These are phyloP conservation scores for Penicillium tannophilum DNA, from an alignment of 495 filamentous ascomycete genomes.

Conservation along the genomic window DNA sequence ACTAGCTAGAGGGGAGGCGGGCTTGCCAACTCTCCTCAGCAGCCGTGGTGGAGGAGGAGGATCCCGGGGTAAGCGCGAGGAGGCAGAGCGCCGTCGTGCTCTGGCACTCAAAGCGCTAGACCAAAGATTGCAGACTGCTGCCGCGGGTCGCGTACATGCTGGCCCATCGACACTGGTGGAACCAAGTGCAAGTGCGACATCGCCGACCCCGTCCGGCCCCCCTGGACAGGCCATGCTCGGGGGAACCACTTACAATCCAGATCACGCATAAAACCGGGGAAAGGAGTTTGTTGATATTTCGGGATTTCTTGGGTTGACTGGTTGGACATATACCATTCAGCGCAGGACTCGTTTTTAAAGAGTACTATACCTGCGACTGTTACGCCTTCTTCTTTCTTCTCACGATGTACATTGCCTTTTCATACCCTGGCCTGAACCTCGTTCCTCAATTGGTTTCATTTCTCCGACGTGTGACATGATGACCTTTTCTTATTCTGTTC, in stretches of 20 bases:
- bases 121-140: conserved; percentile 84
- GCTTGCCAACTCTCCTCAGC: conserved; percentile 62
- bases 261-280: conserved; percentile 47
- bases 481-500: not conserved
- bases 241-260: conserved; percentile 69
- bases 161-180: conserved; percentile 35
- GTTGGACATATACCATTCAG: conserved; percentile 23
- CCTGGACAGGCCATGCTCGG: conserved; percentile 57
- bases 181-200: conserved; percentile 42
- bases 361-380: not conserved
- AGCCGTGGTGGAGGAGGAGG: conserved; percentile 42
- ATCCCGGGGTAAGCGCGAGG: conserved; percentile 69
- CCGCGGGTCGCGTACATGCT: conserved; percentile 47
- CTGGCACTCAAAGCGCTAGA: conserved; percentile 89
- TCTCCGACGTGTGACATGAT: conserved; percentile 9
- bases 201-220: conserved; percentile 34
- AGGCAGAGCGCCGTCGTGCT: conserved; percentile 87
- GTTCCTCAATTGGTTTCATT: not conserved
- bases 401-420: conserved; percentile 20
- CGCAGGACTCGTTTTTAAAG: not conserved
- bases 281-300: conserved; percentile 7
- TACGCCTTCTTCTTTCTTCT: conserved; percentile 4
- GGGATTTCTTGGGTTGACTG: conserved; percentile 1
- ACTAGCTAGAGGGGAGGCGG: conserved; percentile 66
- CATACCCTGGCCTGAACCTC: conserved; percentile 7